Evolutionary conservation across 306 rosid species (phyloP), one percentile per base, ranked within the genome.

Genomic region (Rosa lucieae): DNA sequence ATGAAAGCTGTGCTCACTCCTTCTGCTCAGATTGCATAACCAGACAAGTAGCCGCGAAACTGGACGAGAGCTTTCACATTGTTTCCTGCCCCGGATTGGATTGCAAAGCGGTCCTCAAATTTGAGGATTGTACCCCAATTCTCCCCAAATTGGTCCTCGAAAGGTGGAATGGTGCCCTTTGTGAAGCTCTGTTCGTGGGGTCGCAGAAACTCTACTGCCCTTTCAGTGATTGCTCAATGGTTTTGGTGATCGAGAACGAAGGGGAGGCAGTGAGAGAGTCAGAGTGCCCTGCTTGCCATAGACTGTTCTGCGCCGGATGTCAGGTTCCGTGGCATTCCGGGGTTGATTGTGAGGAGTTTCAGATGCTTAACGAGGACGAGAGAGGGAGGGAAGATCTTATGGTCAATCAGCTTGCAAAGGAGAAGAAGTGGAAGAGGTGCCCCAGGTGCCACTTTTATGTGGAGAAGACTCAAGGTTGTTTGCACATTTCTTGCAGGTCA

Each of bases 261-360:
- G 84, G 6, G 0, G 78, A 43, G 13, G 70, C 1, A 0, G 56
- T 85, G 20, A 78, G 56, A 62, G 82, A 78, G 39, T 23, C 87
- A 15, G 90, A 87, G 73, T 91, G 96, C 4, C 93, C 93, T 29
- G 13, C 32, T 48, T 91, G 96, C 65, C 90, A 89, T n/a, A 81
- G 90, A 29, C 12, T 91, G 32, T 91, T 91, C 82, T 91, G 96
- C 35, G 89, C 88, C 0, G 39, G 18, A 21, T 91, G 93, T 43
- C 3, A 10, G 43, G 92, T 87, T 8, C 77, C 90, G 6, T 91
- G 96, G 96, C 96, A 91, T 72, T 12, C 82, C 10, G 88, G 84
- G 10, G 42, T 82, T 12, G 66, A 48, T 1, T 91, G 93, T 69
- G 86, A 83, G 52, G 92, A 79, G 73, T 86, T 75, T 29, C 86